Base-by-base conservation (phyloP, 2,329 filamentous ascomycete genomes). In the Aspergillus terreus region DNA sequence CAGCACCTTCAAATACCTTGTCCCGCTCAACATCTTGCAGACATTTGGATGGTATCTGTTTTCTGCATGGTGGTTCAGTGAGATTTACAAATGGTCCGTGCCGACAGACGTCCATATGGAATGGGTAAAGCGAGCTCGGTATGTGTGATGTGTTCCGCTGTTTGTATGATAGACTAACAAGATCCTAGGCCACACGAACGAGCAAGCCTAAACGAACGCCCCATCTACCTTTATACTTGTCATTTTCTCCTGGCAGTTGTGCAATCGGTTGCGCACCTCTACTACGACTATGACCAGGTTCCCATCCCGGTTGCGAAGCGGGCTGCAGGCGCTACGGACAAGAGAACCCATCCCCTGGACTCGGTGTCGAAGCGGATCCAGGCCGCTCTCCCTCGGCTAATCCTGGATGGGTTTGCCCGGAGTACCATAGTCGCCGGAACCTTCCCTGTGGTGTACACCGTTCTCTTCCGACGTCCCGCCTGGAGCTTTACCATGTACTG, bases 141-240 rank as follows among this genome's bases (percentile, higher is more conserved):
- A 77, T 55, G 85, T 80, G 15, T 17, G 38, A 15, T 32, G 15
- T 38, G 25, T 38, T 9, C 40, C 41, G 25, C 44, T 36, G 1
- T 30, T 9, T 30, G 23, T 2, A 30, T 30, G 27, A 30, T 38
- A 44, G 38, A 21, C 14, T 47, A 51, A 55, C 30, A 40, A 40
- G 15, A 53, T 54, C 52, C 33, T 19, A 77, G 74, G 54, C 65
- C 74, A 10, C 77, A 80, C 58, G 89, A 94, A 67, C 82, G 91
- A 33, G 80, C 87, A 17, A 80, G 84, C 47, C 73, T 96, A 52
- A 97, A 97, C 67, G 92, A 97, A 76, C 83, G 88, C 58, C 86
- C 90, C 1, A 80, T 97, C 23, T 94, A 91, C 66, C 76, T 96
- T 46, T 84, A 88, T 32, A 82, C 81, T 53, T 84, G 88, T 63